Percentiles rank a stretch among this genome's conserved stretches.
These are phyloP conservation scores for Saccharum hybrid DNA, from an alignment of 202 grass and related monocot species.

Conservation along the genomic window DNA sequence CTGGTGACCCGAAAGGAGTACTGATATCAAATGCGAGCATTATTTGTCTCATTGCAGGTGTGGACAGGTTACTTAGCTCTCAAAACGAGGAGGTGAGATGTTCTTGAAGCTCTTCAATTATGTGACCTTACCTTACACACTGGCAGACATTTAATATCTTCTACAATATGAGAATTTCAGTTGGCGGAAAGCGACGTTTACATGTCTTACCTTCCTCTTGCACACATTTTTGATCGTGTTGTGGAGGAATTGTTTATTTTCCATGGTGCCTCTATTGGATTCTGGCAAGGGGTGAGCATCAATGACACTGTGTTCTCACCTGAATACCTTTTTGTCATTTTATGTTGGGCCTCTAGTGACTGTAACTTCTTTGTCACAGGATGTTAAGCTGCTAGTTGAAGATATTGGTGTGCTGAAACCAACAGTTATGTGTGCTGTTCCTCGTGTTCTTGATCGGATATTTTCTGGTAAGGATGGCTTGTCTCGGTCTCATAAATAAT, in stretches of 20 bases:
- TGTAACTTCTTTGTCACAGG: constrained; percentile 57
- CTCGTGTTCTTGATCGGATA: constrained; percentile 94
- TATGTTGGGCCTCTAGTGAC: constrained; percentile 28
- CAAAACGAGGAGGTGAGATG: constrained; percentile 65
- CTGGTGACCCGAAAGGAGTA: constrained; percentile 95
- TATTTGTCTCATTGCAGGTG: constrained; percentile 78
- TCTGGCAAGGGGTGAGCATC: constrained; percentile 87
- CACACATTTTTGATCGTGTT: constrained; percentile 95
- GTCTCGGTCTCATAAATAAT: background rate
- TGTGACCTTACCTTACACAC: constrained; percentile 20
- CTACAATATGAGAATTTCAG: constrained; percentile 52
- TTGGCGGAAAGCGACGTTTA: constrained; percentile 74
- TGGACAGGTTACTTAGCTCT: constrained; percentile 66
- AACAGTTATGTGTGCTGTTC: constrained; percentile 93
- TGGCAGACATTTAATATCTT: constrained; percentile 39
- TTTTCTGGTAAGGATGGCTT: constrained; percentile 73
- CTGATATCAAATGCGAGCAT: constrained; percentile 95
- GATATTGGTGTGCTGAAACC: constrained; percentile 88
- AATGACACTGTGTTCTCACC: constrained; percentile 16
- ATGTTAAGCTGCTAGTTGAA: constrained; percentile 92
- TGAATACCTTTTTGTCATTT: constrained; percentile 13
- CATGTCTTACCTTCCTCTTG: constrained; percentile 95
- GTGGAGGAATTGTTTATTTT: constrained; percentile 97
- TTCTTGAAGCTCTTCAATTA: constrained; percentile 38
- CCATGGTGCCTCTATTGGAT: constrained; percentile 95